These are phyloP conservation scores for Trichoderma pleuroti DNA, from an alignment of 2,329 filamentous ascomycete species.

Conservation along the genomic window DNA sequence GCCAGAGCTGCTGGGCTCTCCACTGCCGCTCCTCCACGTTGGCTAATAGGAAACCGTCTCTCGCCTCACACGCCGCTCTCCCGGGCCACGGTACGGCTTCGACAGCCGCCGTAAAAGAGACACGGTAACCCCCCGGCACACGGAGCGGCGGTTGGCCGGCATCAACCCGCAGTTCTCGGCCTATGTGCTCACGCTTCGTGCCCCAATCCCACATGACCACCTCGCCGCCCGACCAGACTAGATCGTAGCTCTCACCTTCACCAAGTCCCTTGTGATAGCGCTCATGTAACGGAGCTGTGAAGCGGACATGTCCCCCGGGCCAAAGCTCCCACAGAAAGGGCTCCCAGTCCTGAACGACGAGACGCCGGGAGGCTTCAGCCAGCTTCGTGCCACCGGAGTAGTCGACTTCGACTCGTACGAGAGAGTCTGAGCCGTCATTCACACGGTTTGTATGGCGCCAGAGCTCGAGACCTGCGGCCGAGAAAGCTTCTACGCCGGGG, in stretches of 20 bases:
- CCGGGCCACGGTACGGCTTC: neutral
- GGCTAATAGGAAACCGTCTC: neutral
- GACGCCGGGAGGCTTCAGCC: neutral
- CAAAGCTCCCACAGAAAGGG: neutral
- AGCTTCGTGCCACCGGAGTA: neutral
- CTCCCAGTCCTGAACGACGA: neutral
- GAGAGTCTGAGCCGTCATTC: neutral
- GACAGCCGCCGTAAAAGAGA: neutral
- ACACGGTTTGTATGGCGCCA: neutral
- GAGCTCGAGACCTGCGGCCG: neutral
- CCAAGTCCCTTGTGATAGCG: neutral
- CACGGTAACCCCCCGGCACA: neutral
- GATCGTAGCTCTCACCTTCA: neutral
- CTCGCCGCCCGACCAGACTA: neutral
- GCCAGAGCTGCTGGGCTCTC: neutral
- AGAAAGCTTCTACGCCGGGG: neutral
- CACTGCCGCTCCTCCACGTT: neutral
- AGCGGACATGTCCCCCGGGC: neutral
- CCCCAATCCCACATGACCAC: neutral
- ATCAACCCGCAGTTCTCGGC: neutral
- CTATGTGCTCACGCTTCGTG: neutral
- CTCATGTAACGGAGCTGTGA: neutral
- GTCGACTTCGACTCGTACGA: neutral
- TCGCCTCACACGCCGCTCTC: neutral
- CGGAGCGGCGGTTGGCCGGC: no score